Evolutionary conservation across 2,329 filamentous ascomycete species (phyloP).

Genomic region (Curvularia lunata): DNA sequence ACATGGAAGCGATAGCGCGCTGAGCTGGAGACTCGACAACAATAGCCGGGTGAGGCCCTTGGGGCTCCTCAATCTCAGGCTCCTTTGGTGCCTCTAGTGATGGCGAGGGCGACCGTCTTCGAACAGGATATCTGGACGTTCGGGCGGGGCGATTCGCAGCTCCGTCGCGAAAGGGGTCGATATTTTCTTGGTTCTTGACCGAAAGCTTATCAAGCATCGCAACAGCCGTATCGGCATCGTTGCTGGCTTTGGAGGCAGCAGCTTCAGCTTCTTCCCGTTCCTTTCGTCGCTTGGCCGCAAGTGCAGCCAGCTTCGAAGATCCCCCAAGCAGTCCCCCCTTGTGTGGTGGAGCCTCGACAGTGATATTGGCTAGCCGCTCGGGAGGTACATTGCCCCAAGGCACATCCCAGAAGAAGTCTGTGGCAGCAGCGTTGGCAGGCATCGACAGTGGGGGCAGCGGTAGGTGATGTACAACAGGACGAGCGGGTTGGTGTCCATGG

Average conservation of each 20-base stretch:
- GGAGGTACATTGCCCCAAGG: constrained; percentile 81
- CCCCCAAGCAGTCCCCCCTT: constrained; percentile 80
- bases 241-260: constrained; percentile 20
- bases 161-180: neutral
- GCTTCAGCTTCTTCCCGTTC: constrained; percentile 71
- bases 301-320: constrained; percentile 82
- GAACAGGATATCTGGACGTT: constrained; percentile 31
- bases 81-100: constrained; percentile 23
- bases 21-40: constrained; percentile 45
- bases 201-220: constrained; percentile 54
- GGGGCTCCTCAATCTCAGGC: constrained; percentile 19
- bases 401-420: constrained; percentile 77
- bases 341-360: constrained; percentile 66
- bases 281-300: constrained; percentile 85
- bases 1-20: constrained; percentile 57
- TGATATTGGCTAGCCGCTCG: constrained; percentile 66
- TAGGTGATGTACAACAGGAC: constrained; percentile 21
- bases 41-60: constrained; percentile 28
- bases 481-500: constrained; percentile 20
- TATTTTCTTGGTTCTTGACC: constrained; percentile 31
- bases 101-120: constrained; percentile 42
- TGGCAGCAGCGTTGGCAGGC: constrained; percentile 30
- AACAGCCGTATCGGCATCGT: constrained; percentile 45
- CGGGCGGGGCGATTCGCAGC: constrained; percentile 18
- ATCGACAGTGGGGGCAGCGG: constrained; percentile 44